Base-by-base conservation (phyloP, 2,329 filamentous ascomycete species). In the Fusarium kyushuense region DNA sequence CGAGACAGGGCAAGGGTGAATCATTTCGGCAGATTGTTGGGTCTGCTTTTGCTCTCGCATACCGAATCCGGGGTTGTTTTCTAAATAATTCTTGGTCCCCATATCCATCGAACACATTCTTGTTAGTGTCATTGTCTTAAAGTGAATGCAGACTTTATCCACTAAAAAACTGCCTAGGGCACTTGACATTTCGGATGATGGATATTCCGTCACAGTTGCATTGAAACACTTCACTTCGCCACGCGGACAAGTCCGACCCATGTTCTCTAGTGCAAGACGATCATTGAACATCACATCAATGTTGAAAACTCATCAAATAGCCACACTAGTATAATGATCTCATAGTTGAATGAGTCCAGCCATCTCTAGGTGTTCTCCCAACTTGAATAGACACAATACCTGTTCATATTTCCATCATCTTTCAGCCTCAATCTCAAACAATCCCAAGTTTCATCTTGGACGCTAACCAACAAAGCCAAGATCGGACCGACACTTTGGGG, bases 231-330 rank as follows among this genome's bases (percentile, higher is more conserved):
- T 6, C 1, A n/a, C 36, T 51, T 47, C 47, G 52, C 52, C 52
- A 54, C 52, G 16, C 52, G 52, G 52, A 54, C 21, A 54, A 47
- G 41, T 48, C 52, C 52, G 52, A 48, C 8, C 25, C 32, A 17
- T 48, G n/a, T 2, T 30, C n/a, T 13, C 14, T 52, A 51, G 43
- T 35, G 32, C 4, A 12, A 48, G 47, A 21, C 16, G 17, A 51
- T 49, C 23, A 16, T 14, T 38, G 23, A 51, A 51, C 16, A 40
- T 35, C 13, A 14, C 17, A 19, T 27, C 13, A 21, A 14, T 19
- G 42, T 11, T 5, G n/a, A 16, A 49, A 49, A n/a, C 5, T 36
- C 8, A 25, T 48, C 29, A 23, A 48, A n/a, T 16, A 36, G 17
- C 10, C 12, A 36, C 23, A 16, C 25, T 25, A 14, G 23, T 6